These are phyloP conservation scores for Phaffomyces opuntiae DNA, from an alignment of 805 yeast genomes.

Conservation along the genomic window DNA sequence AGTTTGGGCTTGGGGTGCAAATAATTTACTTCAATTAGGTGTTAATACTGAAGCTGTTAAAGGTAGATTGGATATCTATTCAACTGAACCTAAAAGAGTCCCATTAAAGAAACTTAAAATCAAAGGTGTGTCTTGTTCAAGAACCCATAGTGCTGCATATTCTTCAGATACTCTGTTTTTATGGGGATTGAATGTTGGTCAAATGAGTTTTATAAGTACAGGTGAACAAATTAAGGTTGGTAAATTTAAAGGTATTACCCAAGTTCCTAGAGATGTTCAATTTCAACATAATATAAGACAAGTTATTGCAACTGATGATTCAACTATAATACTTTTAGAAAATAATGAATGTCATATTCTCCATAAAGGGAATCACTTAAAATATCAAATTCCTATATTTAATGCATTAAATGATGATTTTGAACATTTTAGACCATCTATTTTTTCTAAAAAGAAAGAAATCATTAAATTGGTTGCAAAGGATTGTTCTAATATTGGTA, in stretches of 20 bases:
- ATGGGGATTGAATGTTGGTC: constrained; percentile 84
- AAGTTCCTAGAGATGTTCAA: constrained; percentile 33
- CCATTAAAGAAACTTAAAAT: constrained; percentile 22
- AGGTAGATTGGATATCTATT: constrained; percentile 20
- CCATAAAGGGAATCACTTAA: constrained; percentile 48
- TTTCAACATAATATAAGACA: constrained; percentile 37
- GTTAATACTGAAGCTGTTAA: constrained; percentile 27
- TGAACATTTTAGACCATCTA: constrained; percentile 47
- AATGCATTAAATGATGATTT: constrained; percentile 34
- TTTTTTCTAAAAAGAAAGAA: constrained; percentile 33
- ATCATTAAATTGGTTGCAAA: constrained; percentile 29
- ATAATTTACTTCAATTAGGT: constrained; percentile 63
- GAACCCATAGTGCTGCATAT: constrained; percentile 60
- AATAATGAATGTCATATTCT: constrained; percentile 58
- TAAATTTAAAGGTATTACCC: constrained; percentile 30
- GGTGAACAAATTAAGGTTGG: constrained; percentile 27
- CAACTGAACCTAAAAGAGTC: constrained; percentile 23
- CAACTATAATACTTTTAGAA: constrained; percentile 57
- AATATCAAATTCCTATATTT: constrained; percentile 33
- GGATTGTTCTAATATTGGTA: constrained; percentile 37
- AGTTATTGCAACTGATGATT: constrained; percentile 58
- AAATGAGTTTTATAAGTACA: constrained; percentile 51
- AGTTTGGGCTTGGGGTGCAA: constrained; percentile 78
- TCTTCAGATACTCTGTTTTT: constrained; percentile 38
- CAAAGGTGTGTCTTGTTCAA: constrained; percentile 45